Evolutionary conservation across 1,284 basidiomycete species (phyloP), one percentile per base, ranked within the genome.

Genomic region (Albatrellus sp.): DNA sequence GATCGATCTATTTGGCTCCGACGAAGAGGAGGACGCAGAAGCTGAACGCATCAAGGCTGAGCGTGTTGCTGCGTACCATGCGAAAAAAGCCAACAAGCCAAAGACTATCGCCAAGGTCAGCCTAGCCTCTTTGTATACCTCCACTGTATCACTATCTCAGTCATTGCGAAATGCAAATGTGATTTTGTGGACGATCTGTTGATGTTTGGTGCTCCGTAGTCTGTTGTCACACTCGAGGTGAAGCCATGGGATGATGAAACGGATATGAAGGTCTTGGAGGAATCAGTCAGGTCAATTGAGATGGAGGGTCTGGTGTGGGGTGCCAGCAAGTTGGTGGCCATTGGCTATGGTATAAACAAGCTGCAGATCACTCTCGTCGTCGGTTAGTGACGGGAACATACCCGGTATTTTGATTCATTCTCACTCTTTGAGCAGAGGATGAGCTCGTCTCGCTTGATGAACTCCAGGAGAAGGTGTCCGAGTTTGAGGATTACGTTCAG

Each of bases 221-320:
- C 90, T 53, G 77, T 94, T 50, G 90, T 94, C 44, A 98, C 96
- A 45, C 70, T 98, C 57, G 92, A 98, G 55, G 91, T 98, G 53
- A 98, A 98, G 71, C 94, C 93, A 40, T 94, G 93, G 94, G 94
- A 98, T 63, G 93, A 98, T 64, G 92, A 97, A 73, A 99, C 94
- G 49, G 90, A 98, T 70, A 92, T 99, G 90, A 74, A 62, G 44
- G 84, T 69, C 46, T 74, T 98, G 55, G 94, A 98, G 68, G 66
- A 73, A 36, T 58, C 70, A 37, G 92, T 98, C 46, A 84, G 94
- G 52, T 81, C 84, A 28, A 83, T 98, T 58, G 78, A 91, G 65
- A 71, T 79, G 72, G 85, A 90, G 48, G 94, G 96, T 61, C 83
- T 99, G 52, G 77, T 97, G 44, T 98, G 96, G 94, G 91, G 91